These are phyloP conservation scores for Verticillium tricorpus DNA, from an alignment of 2,329 filamentous ascomycete species.

Conservation along the genomic window DNA sequence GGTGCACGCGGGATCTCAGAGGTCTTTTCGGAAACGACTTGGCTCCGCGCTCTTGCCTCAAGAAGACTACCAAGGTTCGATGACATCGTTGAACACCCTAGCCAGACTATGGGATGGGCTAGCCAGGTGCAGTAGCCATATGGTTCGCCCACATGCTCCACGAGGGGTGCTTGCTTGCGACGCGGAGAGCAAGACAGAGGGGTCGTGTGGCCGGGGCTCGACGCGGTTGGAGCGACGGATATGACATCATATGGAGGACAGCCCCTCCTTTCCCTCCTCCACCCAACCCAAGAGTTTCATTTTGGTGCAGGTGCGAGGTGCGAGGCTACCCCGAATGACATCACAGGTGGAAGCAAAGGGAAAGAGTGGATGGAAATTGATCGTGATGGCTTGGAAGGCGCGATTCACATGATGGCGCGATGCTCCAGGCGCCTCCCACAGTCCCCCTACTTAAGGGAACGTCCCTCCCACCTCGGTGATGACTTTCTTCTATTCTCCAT, in stretches of 20 bases:
- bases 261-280: background rate
- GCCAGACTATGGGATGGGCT: background rate
- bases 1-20: background rate
- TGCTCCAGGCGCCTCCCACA: background rate
- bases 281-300: background rate
- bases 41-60: background rate
- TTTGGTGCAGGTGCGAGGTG: background rate
- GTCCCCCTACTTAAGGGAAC: background rate
- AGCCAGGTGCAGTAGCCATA: background rate
- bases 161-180: background rate
- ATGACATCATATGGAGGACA: background rate
- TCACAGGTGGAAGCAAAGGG: background rate
- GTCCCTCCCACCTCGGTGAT: background rate
- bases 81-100: background rate
- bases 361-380: background rate
- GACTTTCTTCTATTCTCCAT: background rate
- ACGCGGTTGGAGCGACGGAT: background rate
- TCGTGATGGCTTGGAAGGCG: background rate
- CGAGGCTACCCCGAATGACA: background rate
- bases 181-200: background rate
- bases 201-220: background rate
- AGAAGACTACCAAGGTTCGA: background rate
- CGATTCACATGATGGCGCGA: background rate
- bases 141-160: background rate
- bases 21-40: background rate